phyloP scores from a whole-genome alignment of 768 basidiomycete genomes.

The Agrocybe praecox region DNA sequence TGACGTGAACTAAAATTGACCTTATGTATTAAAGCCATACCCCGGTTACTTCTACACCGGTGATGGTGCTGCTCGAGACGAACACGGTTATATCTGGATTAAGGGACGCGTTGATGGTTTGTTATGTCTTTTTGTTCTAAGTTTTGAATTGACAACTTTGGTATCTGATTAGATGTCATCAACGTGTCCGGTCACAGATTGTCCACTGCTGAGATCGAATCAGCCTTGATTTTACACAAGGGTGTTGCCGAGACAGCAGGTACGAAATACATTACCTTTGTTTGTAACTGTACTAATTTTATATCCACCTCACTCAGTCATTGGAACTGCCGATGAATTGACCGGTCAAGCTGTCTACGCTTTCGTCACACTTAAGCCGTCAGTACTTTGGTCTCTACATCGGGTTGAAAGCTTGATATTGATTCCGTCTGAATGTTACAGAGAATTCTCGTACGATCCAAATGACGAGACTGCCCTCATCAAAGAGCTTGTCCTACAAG shows the following conservation, averaged over 20 bases:
- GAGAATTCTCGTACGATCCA: constrained; percentile 79
- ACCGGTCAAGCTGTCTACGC: constrained; percentile 95
- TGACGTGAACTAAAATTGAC: not conserved
- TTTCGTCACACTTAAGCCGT: constrained; percentile 95
- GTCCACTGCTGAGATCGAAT: constrained; percentile 98
- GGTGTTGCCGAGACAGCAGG: constrained; percentile 96
- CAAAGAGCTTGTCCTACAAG: constrained; percentile 93
- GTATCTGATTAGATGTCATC: constrained; percentile 72
- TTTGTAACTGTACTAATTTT: not conserved
- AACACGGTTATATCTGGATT: constrained; percentile 98
- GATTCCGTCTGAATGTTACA: constrained; percentile 20
- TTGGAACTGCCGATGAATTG: constrained; percentile 83
- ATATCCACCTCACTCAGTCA: constrained; percentile 43
- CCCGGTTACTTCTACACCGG: constrained; percentile 96
- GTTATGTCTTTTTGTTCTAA: constrained; percentile 24
- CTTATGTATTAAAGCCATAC: constrained; percentile 56
- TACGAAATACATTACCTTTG: constrained; percentile 20
- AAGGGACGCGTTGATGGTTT: constrained; percentile 92
- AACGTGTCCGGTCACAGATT: constrained; percentile 97
- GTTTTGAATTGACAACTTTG: no score
- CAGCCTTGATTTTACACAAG: constrained; percentile 90
- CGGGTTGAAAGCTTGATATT: not conserved
- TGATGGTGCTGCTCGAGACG: constrained; percentile 92
- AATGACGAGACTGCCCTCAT: constrained; percentile 67
- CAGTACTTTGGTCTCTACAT: constrained; percentile 27